Evolutionary conservation across 2,329 filamentous ascomycete genomes (phyloP).

Genomic region (Apiospora malaysiana): DNA sequence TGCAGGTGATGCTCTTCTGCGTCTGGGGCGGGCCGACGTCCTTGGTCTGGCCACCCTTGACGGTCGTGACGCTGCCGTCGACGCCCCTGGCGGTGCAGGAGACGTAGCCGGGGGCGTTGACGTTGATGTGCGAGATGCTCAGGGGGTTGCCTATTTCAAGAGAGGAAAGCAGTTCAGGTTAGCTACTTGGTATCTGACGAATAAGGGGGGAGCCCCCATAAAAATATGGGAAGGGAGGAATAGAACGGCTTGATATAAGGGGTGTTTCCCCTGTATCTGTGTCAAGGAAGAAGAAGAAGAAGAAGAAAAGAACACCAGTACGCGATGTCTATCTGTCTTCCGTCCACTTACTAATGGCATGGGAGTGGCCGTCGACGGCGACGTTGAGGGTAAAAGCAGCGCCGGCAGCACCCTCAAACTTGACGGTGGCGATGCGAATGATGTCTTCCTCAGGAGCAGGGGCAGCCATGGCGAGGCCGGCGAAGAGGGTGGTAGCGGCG

Average conservation of each 20-base stretch:
- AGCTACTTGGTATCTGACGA: background rate
- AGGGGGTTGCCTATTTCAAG: background rate
- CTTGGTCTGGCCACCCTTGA: conserved; percentile 13
- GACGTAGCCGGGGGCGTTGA: conserved; percentile 5
- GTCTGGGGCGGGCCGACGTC: conserved; percentile 21
- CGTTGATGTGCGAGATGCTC: conserved; percentile 21
- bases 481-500: conserved; percentile 19
- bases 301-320: background rate
- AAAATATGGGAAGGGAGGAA: background rate
- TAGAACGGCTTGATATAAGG: background rate
- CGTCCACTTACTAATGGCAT: conserved; percentile 1
- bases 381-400: background rate
- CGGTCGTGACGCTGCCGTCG: conserved; percentile 15
- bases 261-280: background rate
- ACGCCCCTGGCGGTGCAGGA: conserved; percentile 9
- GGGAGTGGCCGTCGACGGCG: background rate
- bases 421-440: background rate
- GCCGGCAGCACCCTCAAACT: conserved; percentile 15
- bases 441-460: background rate
- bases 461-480: conserved; percentile 2
- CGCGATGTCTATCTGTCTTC: background rate
- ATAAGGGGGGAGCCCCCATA: background rate
- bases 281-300: background rate
- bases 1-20: conserved; percentile 5
- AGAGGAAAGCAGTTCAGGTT: background rate